These are phyloP conservation scores for Clarireedia paspali DNA, from an alignment of 2,329 filamentous ascomycete genomes.

Conservation along the genomic window DNA sequence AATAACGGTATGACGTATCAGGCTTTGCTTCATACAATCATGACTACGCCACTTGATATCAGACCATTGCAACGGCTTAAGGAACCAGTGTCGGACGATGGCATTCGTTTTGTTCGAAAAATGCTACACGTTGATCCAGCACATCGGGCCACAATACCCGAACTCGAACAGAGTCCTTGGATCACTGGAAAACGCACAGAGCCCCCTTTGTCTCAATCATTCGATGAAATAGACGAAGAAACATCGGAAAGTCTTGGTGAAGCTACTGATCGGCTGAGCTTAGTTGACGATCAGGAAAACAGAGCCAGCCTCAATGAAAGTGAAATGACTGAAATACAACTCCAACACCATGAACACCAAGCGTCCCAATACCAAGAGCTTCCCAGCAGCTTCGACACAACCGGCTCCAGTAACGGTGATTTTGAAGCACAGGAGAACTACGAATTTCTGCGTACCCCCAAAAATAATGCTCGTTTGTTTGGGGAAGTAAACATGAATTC, in stretches of 20 bases:
- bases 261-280: conserved; percentile 26
- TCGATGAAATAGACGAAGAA: conserved; percentile 22
- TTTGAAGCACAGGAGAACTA: conserved; percentile 13
- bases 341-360: too few relatives aligned
- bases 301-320: conserved; percentile 14
- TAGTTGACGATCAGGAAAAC: conserved; percentile 12
- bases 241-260: conserved; percentile 19
- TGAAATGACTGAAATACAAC: conserved; percentile 20
- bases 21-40: conserved; percentile 77
- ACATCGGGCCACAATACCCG: conserved; percentile 62
- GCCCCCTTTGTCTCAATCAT: conserved; percentile 17
- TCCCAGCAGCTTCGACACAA: conserved; percentile 23
- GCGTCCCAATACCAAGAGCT: conserved; percentile 15
- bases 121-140: conserved; percentile 80
- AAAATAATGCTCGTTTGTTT: conserved; percentile 23
- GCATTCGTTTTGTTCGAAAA: conserved; percentile 65
- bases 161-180: conserved; percentile 70
- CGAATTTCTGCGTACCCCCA: conserved; percentile 10
- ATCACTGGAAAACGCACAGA: conserved; percentile 34
- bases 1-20: conserved; percentile 67
- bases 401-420: conserved; percentile 2
- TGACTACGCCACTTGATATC: conserved; percentile 66
- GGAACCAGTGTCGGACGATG: conserved; percentile 50
- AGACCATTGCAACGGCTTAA: conserved; percentile 47
- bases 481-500: conserved; percentile 27